Conservation (phyloP, 306 rosid genomes). For the Cucurbita moschata region DNA sequence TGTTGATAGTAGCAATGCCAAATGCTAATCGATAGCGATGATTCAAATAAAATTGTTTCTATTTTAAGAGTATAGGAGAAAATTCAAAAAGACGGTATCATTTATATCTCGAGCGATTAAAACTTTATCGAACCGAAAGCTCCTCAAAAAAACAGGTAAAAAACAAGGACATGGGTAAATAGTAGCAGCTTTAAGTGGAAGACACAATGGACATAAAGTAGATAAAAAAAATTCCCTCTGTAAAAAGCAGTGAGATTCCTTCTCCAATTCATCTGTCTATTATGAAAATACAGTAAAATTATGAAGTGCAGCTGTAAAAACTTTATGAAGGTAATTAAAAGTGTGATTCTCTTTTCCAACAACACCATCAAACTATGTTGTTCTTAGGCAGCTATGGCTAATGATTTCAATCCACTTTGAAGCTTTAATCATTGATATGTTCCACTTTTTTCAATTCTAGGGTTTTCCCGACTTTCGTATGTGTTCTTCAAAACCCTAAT, state of each 20-base stretch:
- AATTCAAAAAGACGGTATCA: too few species aligned
- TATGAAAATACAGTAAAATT: not conserved
- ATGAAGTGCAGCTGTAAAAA: not conserved
- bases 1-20: too few species aligned
- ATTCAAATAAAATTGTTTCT: too few species aligned
- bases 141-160: not conserved
- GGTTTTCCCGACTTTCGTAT: not conserved
- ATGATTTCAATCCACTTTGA: not conserved
- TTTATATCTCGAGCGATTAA: too few species aligned
- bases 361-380: not conserved
- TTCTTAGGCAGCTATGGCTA: not conserved
- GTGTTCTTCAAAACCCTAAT: not conserved
- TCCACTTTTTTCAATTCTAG: not conserved
- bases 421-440: conserved; percentile 1
- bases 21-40: too few species aligned
- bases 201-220: conserved; percentile 4
- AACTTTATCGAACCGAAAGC: too few species aligned
- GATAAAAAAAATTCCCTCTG: not conserved
- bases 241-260: conserved; percentile 4
- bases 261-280: not conserved
- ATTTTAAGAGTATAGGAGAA: too few species aligned
- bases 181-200: not conserved
- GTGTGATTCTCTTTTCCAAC: conserved; percentile 5
- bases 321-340: not conserved
- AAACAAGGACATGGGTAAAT: not conserved